A percentile compares a stretch with the other conserved stretches of the same genome.
Conservation (phyloP, 306 rosid genomes). For the Chamaecrista fasciculata region DNA sequence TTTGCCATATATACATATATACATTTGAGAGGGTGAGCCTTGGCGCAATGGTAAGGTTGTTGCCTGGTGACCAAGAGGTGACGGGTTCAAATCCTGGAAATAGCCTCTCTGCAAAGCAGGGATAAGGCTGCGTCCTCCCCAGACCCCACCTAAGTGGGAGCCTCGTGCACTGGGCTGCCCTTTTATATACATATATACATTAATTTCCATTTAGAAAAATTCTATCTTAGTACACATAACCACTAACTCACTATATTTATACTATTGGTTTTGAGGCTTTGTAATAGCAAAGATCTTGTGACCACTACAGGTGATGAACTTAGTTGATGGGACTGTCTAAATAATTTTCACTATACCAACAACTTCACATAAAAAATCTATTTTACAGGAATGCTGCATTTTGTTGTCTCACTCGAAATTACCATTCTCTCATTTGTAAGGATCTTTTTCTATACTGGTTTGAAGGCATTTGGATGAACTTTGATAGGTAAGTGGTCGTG, state of each 20-base stretch:
- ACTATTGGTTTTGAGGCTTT: background rate
- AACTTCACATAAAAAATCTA: slow-evolving; percentile 28
- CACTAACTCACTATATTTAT: background rate
- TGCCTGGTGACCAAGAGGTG: no score
- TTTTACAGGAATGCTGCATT: slow-evolving; percentile 73
- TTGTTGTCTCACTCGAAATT: slow-evolving; percentile 64
- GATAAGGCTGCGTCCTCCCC: no score
- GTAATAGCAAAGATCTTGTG: no score
- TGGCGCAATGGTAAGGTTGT: no score
- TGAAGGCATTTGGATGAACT: slow-evolving; percentile 65
- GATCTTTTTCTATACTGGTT: slow-evolving; percentile 82
- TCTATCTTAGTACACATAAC: background rate
- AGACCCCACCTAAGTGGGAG: no score
- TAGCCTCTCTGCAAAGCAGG: no score
- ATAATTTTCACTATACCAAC: slow-evolving; percentile 15
- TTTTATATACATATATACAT: slow-evolving; percentile 7
- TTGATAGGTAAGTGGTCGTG: slow-evolving; percentile 62
- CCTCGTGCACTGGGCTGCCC: no score
- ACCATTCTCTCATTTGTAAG: slow-evolving; percentile 50
- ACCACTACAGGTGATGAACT: background rate
- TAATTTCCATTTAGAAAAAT: background rate
- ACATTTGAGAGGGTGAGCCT: no score
- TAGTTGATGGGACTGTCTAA: slow-evolving; percentile 11
- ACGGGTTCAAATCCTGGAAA: no score
- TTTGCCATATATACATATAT: no score